Percentiles rank a stretch among this genome's conserved stretches.
These are phyloP conservation scores for Arthrobotrys iridis DNA, from an alignment of 2,329 filamentous ascomycete genomes.

Conservation along the genomic window DNA sequence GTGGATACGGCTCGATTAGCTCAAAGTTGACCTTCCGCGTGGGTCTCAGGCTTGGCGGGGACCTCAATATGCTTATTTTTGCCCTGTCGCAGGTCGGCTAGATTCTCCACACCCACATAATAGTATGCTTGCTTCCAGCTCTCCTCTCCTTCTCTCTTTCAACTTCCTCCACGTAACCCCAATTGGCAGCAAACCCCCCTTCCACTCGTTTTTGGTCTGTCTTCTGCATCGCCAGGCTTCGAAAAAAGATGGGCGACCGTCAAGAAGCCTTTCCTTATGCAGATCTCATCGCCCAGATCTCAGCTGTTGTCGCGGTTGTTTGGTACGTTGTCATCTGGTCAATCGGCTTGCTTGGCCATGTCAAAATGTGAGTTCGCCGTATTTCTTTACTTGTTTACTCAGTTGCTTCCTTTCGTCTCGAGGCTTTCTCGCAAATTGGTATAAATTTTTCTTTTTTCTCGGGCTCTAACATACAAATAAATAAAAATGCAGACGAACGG, in stretches of 20 bases:
- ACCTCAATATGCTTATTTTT: constrained; percentile 38
- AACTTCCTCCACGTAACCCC: constrained; percentile 17
- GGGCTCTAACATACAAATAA: constrained; percentile 15
- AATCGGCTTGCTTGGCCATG: constrained; percentile 70
- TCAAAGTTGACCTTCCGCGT: background rate
- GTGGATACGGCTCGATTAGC: background rate
- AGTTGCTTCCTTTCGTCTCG: background rate
- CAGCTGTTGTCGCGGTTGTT: constrained; percentile 65
- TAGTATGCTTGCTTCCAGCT: constrained; percentile 13
- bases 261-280: constrained; percentile 26
- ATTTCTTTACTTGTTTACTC: too few species aligned
- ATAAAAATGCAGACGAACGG: constrained; percentile 29
- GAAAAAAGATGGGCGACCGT: constrained; percentile 31
- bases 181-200: constrained; percentile 7
- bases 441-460: background rate
- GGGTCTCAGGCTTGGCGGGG: background rate
- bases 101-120: constrained; percentile 21
- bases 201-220: constrained; percentile 32
- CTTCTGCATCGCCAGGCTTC: constrained; percentile 4
- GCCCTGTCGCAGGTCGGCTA: constrained; percentile 29
- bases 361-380: constrained; percentile 67
- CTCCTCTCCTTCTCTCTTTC: constrained; percentile 12
- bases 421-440: background rate
- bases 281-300: constrained; percentile 26
- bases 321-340: constrained; percentile 69